Evolutionary conservation across 75 land plant genomes (phyloP), one percentile per base, ranked within the genome.

Genomic region (Pseudotsuga menziesii): DNA sequence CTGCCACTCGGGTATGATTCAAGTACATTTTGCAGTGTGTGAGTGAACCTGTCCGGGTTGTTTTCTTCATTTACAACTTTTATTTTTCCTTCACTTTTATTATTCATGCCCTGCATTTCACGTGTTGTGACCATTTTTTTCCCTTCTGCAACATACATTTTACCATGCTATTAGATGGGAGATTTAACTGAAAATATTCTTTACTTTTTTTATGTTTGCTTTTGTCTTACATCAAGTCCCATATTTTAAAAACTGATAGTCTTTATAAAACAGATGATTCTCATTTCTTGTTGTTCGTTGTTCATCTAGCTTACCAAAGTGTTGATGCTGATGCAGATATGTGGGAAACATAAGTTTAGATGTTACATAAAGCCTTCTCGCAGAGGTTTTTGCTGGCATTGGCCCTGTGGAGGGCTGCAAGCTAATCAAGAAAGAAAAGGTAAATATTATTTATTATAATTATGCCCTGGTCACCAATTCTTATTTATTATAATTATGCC

Each of bases 1-100:
- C 86, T 95, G 83, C 98, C 98, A 83, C 96, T 93, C 84, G 96
- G 98, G 70, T 95, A 93, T 91, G 98, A 95, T 91, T 83, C 98
- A 81, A 91, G 88, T 88, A 85, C 95, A 76, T n/a, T n/a, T n/a
- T n/a, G n/a, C n/a, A n/a, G n/a, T n/a, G n/a, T n/a, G n/a, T n/a
- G n/a, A n/a, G n/a, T n/a, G n/a, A n/a, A n/a, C n/a, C 59, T 36
- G 72, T 78, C 70, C 78, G n/a, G n/a, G 75, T 70, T 72, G 78
- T 72, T 84, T 84, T 84, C 57, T 57, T 77, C 69, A 29, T 74
- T n/a, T n/a, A n/a, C n/a, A n/a, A n/a, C n/a, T n/a, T n/a, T n/a
- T n/a, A n/a, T n/a, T 80, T 77, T 62, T 75, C 25, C 81, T 41
- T 58, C 57, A 55, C 60, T 72, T 82, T 79, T 60, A 73, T 82